Conservation (phyloP, 306 rosid genomes). For the Inga leiocalycina region DNA sequence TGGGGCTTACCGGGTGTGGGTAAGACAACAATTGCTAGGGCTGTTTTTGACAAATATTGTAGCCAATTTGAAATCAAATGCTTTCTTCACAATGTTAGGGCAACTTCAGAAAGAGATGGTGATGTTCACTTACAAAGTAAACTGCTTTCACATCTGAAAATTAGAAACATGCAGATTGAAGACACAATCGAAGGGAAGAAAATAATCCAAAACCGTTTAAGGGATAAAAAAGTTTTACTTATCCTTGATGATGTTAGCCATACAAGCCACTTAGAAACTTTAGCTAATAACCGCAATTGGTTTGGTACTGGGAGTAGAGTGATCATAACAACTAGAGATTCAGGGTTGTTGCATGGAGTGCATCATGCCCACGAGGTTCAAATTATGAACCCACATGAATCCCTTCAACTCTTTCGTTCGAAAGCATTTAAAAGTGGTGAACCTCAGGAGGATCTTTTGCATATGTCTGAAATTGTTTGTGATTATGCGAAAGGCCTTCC, state of each 20-base stretch:
- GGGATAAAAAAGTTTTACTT: neutral
- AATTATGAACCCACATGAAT: neutral
- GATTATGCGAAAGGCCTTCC: neutral
- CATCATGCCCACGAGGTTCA: neutral
- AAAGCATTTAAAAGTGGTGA: neutral
- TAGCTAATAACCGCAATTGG: neutral
- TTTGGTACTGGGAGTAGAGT: neutral
- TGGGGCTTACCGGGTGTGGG: too few relatives aligned
- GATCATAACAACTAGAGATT: neutral
- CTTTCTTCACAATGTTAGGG: too few relatives aligned
- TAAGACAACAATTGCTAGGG: too few relatives aligned
- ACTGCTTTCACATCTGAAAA: neutral
- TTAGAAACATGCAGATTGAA: neutral
- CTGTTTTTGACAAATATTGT: too few relatives aligned
- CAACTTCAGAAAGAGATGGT: neutral
- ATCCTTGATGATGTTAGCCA: neutral
- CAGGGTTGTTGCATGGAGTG: neutral
- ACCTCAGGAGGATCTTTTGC: neutral
- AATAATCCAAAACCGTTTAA: neutral
- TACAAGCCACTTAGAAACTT: neutral
- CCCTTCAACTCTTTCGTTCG: neutral
- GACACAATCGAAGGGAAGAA: neutral
- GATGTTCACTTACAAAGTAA: neutral
- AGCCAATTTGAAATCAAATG: too few relatives aligned
- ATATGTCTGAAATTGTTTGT: neutral